These are phyloP conservation scores for Candida nanaspora DNA, from an alignment of 805 yeast species.

Conservation along the genomic window DNA sequence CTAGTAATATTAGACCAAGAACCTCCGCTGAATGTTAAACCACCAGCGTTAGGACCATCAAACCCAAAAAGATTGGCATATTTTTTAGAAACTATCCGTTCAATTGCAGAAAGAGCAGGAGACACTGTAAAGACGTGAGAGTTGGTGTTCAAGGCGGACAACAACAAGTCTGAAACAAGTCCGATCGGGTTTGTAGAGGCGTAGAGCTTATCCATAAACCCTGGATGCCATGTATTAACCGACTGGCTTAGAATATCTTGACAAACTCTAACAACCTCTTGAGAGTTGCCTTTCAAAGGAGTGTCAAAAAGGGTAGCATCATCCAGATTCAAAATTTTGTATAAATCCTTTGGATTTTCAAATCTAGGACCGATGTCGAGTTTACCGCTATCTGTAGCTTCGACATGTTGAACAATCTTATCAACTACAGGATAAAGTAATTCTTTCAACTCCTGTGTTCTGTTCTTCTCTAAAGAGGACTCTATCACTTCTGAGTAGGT, in stretches of 20 bases:
- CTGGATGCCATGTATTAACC: slow-evolving; percentile 82
- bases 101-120: slow-evolving; percentile 71
- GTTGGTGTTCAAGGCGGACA: slow-evolving; percentile 71
- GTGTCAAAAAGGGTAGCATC: slow-evolving; percentile 19
- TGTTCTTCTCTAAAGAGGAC: slow-evolving; percentile 37
- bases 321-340: slow-evolving; percentile 26
- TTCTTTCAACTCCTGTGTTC: slow-evolving; percentile 50
- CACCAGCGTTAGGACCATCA: slow-evolving; percentile 53
- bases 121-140: slow-evolving; percentile 83
- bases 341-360: slow-evolving; percentile 41
- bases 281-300: slow-evolving; percentile 15
- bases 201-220: slow-evolving; percentile 76
- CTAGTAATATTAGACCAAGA: slow-evolving; percentile 81
- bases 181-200: slow-evolving; percentile 87
- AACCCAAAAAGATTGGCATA: slow-evolving; percentile 67
- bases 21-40: slow-evolving; percentile 82
- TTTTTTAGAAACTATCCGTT: slow-evolving; percentile 55
- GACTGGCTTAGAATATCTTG: slow-evolving; percentile 57
- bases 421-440: slow-evolving; percentile 46
- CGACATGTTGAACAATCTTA: slow-evolving; percentile 45
- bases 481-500: slow-evolving; percentile 3
- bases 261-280: slow-evolving; percentile 41
- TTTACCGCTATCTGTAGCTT: slow-evolving; percentile 35
- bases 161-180: slow-evolving; percentile 59
- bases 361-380: slow-evolving; percentile 43